Evolutionary conservation across 2,329 filamentous ascomycete species (phyloP), one percentile per base, ranked within the genome.

Genomic region (Stemphylium beticola): DNA sequence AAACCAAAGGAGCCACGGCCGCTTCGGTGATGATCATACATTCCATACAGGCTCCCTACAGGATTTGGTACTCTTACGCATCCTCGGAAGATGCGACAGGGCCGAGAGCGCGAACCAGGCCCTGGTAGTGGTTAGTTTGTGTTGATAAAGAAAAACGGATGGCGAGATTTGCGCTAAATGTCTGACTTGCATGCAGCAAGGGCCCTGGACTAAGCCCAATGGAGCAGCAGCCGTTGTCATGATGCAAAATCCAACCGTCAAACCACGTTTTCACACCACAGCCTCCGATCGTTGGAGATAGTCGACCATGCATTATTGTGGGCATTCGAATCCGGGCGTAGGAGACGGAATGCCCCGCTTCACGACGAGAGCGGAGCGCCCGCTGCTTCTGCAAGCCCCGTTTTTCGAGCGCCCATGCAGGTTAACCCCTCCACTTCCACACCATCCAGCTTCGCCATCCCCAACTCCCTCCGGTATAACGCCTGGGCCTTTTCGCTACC

Each of bases 381-480:
- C 32, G 55, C 55, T 14, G 55, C 60, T 24, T 61, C 57, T 52
- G 43, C 43, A 40, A 69, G 55, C 47, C 56, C 60, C 42, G 53
- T 54, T 26, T 51, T 64, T 53, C 65, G 60, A 34, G 61, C 66
- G n/a, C 64, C 64, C 68, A 71, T 67, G 39, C 62, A 66, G 12
- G 59, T 55, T 40, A 64, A 51, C 37, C 62, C 55, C 37, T 61
- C 55, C 47, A 60, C 58, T 44, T 67, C 64, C 24, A 49, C 48
- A 40, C 58, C 54, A 32, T 58, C 61, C 40, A 70, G 45, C 43
- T 64, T 49, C 37, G 55, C 37, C 69, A 72, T 72, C 34, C 68
- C 71, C 46, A 74, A 45, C 43, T 71, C 64, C 18, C 54, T 45
- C 34, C 60, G 54, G 49, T 73, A 74, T 40, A 72, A 51, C 14